A percentile compares a stretch with the other conserved stretches of the same genome.
Conservation (phyloP, 306 rosid species). For the Coriaria nepalensis region DNA sequence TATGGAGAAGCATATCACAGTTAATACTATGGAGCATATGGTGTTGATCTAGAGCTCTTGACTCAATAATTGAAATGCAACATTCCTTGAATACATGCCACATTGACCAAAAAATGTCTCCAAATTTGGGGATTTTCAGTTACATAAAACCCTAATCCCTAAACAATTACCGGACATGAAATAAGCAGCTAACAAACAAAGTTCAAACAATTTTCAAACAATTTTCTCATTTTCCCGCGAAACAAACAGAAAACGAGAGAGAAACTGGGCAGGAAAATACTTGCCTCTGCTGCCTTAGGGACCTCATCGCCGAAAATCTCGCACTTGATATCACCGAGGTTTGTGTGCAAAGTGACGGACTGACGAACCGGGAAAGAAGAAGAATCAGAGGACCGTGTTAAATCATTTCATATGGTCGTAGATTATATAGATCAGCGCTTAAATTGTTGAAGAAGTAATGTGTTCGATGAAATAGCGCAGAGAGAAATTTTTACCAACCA, state of each 20-base stretch:
- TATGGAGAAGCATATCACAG: background rate
- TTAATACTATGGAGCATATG: too few relatives aligned
- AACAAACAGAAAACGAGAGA: constrained; percentile 8
- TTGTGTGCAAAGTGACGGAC: constrained; percentile 88
- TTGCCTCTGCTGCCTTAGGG: constrained; percentile 75
- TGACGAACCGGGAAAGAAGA: constrained; percentile 15
- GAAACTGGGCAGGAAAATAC: background rate
- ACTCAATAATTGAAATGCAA: too few relatives aligned
- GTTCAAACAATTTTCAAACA: background rate
- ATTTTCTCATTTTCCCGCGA: background rate
- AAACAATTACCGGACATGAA: too few relatives aligned
- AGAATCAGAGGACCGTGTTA: background rate
- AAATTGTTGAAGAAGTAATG: constrained; percentile 1
- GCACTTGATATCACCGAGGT: constrained; percentile 91
- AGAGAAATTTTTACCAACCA: constrained; percentile 13
- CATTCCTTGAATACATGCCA: too few relatives aligned
- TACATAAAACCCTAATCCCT: background rate
- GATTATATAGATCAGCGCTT: constrained; percentile 7
- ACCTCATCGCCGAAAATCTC: constrained; percentile 92
- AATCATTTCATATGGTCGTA: too few relatives aligned
- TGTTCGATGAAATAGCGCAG: constrained; percentile 3
- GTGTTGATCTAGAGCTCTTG: too few relatives aligned
- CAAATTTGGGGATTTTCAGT: too few relatives aligned
- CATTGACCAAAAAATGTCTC: too few relatives aligned
- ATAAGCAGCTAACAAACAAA: background rate